phyloP scores from a whole-genome alignment of 2,329 filamentous ascomycete genomes.

The Gaeumannomyces tritici region DNA sequence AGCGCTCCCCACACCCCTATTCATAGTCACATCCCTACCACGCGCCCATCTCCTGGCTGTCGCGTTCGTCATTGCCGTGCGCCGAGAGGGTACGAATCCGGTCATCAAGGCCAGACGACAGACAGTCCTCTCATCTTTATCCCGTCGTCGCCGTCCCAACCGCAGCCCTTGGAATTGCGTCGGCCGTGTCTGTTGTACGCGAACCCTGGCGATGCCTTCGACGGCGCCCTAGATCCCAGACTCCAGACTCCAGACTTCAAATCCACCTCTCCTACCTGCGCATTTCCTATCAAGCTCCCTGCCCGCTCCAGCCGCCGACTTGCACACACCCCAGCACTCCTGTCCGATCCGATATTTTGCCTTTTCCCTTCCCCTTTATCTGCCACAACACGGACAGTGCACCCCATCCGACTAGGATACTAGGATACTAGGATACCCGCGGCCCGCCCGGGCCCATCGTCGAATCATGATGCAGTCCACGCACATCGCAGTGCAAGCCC shows the following conservation, averaged over 20 bases:
- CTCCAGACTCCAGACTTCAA: no score
- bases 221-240: neutral
- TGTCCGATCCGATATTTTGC: neutral
- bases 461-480: slow-evolving; percentile 5
- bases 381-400: neutral
- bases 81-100: neutral
- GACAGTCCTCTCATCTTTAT: neutral
- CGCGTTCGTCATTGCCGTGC: neutral
- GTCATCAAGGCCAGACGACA: neutral
- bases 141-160: neutral
- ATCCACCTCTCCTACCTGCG: neutral
- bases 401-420: no score
- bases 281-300: no score
- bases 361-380: neutral
- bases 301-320: no score
- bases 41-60: neutral
- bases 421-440: neutral
- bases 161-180: neutral
- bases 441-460: neutral
- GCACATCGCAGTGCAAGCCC: slow-evolving; percentile 1
- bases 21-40: neutral
- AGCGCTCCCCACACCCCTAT: neutral
- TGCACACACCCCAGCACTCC: neutral
- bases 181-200: neutral
- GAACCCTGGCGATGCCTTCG: neutral